Percentiles rank a stretch among this genome's conserved stretches.
Evolutionary conservation across 257 asterid species (phyloP).

Genomic region (Petrea volubilis): DNA sequence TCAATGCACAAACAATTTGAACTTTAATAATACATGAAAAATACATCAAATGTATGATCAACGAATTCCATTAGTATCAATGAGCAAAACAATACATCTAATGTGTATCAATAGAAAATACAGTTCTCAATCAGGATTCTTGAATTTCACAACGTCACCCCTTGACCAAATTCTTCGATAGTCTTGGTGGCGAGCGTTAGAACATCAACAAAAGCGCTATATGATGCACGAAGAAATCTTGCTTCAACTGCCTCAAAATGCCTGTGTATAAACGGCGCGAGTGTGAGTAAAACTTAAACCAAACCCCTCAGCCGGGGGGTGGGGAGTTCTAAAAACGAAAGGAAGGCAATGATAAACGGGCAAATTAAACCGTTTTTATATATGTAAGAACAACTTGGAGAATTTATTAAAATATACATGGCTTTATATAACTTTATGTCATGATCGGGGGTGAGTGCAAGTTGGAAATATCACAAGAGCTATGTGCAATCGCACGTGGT

Average conservation of each 20-base stretch:
- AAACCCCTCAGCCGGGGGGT: background rate
- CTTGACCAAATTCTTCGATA: slow-evolving; percentile 64
- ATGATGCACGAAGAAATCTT: slow-evolving; percentile 87
- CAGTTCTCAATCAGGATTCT: background rate
- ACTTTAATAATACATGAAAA: no score
- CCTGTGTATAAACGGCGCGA: slow-evolving; percentile 39
- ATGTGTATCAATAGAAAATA: background rate
- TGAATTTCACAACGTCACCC: slow-evolving; percentile 31
- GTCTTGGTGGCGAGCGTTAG: slow-evolving; percentile 81
- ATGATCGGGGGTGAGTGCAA: no score
- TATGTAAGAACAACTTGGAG: no score
- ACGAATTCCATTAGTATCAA: background rate
- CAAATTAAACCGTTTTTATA: no score
- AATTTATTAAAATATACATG: no score
- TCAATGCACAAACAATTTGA: no score
- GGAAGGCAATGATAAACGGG: background rate
- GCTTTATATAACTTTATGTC: no score
- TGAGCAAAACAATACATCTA: background rate
- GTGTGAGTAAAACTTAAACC: background rate
- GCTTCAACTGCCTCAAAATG: slow-evolving; percentile 87
- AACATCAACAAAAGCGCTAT: slow-evolving; percentile 76
- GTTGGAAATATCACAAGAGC: no score
- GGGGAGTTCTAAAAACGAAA: background rate
- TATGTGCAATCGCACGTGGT: no score
- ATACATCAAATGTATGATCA: background rate